Percentiles rank a stretch among this genome's conserved stretches.
These are phyloP conservation scores for Coccomyxa sp. DNA, from an alignment of 139 green algal species.

Conservation along the genomic window DNA sequence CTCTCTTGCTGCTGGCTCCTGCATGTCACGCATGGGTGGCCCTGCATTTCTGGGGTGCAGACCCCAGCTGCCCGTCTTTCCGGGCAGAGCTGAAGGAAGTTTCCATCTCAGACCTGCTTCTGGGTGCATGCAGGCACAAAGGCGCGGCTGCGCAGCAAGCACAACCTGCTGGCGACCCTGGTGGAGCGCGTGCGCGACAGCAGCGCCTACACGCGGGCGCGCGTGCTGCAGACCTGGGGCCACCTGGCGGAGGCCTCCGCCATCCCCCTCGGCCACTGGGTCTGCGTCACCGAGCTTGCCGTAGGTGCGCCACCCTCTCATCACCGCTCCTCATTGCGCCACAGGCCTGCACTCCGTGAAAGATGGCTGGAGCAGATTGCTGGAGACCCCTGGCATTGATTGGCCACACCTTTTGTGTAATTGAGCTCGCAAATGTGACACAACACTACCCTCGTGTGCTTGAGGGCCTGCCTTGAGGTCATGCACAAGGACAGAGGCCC, in stretches of 20 bases:
- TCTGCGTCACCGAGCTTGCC: slow-evolving; percentile 57
- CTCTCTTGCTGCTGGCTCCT: neutral
- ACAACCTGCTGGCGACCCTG: slow-evolving; percentile 71
- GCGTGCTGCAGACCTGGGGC: slow-evolving; percentile 68
- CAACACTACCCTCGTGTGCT: too few species aligned
- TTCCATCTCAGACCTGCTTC: neutral
- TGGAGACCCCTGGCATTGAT: too few species aligned
- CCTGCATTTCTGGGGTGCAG: neutral
- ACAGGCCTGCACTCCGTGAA: too few species aligned
- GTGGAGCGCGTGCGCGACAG: slow-evolving; percentile 58
- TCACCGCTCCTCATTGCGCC: too few species aligned
- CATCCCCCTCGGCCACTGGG: slow-evolving; percentile 60
- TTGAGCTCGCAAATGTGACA: too few species aligned
- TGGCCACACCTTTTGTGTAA: too few species aligned
- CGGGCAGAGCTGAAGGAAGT: neutral
- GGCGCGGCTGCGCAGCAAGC: slow-evolving; percentile 63
- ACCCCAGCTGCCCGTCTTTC: neutral
- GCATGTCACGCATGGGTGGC: neutral
- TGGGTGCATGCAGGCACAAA: slow-evolving; percentile 4
- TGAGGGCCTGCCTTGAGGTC: too few species aligned
- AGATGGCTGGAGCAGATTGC: too few species aligned
- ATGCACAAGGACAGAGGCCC: too few species aligned
- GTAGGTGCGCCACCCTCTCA: slow-evolving; percentile 23
- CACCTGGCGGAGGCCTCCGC: slow-evolving; percentile 56
- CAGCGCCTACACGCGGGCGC: slow-evolving; percentile 55